These are phyloP conservation scores for Candida corydali DNA, from an alignment of 805 yeast species.

Conservation along the genomic window DNA sequence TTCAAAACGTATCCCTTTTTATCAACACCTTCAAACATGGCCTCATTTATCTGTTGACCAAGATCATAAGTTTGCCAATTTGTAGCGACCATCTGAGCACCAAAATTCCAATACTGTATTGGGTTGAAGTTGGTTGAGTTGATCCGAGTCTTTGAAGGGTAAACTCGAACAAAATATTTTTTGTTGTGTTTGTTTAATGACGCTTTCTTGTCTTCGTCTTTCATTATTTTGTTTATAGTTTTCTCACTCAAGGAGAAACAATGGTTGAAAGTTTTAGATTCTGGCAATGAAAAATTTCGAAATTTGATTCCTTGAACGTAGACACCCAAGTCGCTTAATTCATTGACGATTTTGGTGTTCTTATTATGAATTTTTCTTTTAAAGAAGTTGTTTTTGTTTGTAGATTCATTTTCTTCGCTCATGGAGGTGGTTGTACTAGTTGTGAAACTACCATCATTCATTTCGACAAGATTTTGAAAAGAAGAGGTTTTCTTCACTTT, in stretches of 20 bases:
- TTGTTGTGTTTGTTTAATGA: conserved; percentile 75
- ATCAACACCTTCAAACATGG: conserved; percentile 62
- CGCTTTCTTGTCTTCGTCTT: conserved; percentile 50
- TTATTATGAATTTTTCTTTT: conserved; percentile 19
- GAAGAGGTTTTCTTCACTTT: conserved; percentile 65
- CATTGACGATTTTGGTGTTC: conserved; percentile 26
- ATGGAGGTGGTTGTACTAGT: conserved; percentile 25
- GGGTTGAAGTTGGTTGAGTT: conserved; percentile 83
- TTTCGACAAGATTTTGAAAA: conserved; percentile 12
- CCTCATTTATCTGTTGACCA: conserved; percentile 85
- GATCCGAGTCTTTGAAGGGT: conserved; percentile 77
- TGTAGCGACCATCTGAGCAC: conserved; percentile 93
- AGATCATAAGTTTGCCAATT: conserved; percentile 93
- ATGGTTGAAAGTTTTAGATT: conserved; percentile 75
- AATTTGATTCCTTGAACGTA: conserved; percentile 75
- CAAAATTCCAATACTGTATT: conserved; percentile 72
- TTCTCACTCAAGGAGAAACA: conserved; percentile 86
- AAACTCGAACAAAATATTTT: conserved; percentile 71
- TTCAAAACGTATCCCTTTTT: conserved; percentile 77
- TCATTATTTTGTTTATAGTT: conserved; percentile 55
- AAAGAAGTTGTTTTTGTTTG: conserved; percentile 15
- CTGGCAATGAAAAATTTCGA: conserved; percentile 79
- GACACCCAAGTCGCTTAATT: conserved; percentile 59
- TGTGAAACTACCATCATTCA: conserved; percentile 18
- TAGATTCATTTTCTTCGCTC: conserved; percentile 33